Evolutionary conservation across 2,329 filamentous ascomycete genomes (phyloP).

Genomic region (Penicillium sp.): DNA sequence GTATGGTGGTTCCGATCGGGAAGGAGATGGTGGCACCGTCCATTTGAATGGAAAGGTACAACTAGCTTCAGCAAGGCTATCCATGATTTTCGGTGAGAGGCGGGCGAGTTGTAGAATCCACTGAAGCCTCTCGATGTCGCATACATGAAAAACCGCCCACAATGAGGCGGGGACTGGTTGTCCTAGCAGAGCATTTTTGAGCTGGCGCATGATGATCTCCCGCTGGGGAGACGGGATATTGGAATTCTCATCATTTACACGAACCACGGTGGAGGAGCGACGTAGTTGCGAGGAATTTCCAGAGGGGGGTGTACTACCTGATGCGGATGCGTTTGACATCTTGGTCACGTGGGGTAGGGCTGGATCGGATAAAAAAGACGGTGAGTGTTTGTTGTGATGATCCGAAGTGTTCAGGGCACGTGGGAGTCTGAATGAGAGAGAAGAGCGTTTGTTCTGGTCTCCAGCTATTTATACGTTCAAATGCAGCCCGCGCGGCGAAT

Average conservation of each 20-base stretch:
- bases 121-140: slow-evolving; percentile 7
- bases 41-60: slow-evolving; percentile 7
- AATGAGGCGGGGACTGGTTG: neutral
- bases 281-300: neutral
- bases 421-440: neutral
- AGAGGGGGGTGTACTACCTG: neutral
- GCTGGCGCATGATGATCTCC: neutral
- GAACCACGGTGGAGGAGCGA: neutral
- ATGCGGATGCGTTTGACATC: neutral
- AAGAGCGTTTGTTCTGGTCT: neutral
- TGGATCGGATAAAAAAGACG: neutral
- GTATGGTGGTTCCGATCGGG: neutral
- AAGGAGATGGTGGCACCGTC: neutral
- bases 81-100: neutral
- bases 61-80: neutral
- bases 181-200: neutral
- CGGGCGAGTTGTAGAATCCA: neutral
- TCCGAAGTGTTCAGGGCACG: neutral
- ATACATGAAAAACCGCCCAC: slow-evolving; percentile 14
- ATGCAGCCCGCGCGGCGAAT: neutral
- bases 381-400: neutral
- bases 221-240: slow-evolving; percentile 1
- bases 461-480: neutral
- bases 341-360: neutral
- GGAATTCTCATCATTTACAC: neutral